phyloP scores from a whole-genome alignment of 2,329 filamentous ascomycete genomes.

The Fonsecaea monophora region DNA sequence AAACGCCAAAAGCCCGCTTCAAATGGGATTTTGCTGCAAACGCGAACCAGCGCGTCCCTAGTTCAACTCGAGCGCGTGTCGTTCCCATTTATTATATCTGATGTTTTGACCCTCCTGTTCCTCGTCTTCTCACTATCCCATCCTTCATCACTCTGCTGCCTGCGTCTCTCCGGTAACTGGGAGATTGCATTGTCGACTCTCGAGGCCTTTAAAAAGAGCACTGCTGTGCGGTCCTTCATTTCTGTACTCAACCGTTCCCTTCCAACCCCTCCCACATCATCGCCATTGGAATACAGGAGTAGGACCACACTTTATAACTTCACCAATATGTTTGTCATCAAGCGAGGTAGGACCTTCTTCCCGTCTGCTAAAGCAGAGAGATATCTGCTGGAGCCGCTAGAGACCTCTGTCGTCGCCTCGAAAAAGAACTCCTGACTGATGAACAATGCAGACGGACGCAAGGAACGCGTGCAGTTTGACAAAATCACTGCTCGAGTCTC shows the following conservation, averaged over 20 bases:
- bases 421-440: constrained; percentile 14
- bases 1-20: constrained; percentile 1
- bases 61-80: constrained; percentile 14
- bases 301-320: background rate
- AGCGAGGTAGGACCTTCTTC: constrained; percentile 60
- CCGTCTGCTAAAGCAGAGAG: constrained; percentile 11
- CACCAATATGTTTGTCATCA: constrained; percentile 65
- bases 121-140: constrained; percentile 14
- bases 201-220: constrained; percentile 22
- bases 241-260: background rate
- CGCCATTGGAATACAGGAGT: constrained; percentile 8
- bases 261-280: constrained; percentile 7
- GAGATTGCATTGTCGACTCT: constrained; percentile 12
- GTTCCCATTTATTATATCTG: constrained; percentile 20
- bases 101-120: constrained; percentile 23
- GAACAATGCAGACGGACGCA: constrained; percentile 80
- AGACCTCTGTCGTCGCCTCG: constrained; percentile 27
- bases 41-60: constrained; percentile 22
- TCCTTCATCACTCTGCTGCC: constrained; percentile 24
- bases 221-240: constrained; percentile 14
- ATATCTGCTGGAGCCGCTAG: background rate
- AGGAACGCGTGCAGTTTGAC: constrained; percentile 99
- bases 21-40: constrained; percentile 15
- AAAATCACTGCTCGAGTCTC: constrained; percentile 99
- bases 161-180: constrained; percentile 30